Evolutionary conservation across 306 rosid genomes (phyloP).

Genomic region (Prinsepia uniflora): DNA sequence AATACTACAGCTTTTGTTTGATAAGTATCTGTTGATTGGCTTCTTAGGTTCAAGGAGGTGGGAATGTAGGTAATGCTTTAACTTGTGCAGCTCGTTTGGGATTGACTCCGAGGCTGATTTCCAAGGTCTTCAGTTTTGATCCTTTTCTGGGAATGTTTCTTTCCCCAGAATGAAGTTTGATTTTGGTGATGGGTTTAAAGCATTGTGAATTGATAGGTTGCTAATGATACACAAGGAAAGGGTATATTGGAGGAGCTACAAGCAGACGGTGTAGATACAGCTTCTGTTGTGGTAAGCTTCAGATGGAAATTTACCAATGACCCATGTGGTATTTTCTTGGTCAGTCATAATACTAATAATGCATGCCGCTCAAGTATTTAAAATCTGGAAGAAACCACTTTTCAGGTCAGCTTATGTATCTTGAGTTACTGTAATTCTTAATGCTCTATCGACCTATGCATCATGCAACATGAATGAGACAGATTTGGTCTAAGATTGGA

Average conservation of each 20-base stretch:
- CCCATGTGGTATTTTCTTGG: not conserved
- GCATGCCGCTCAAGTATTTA: not conserved
- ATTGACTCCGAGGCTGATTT: conserved; percentile 64
- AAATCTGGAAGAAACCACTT: not conserved
- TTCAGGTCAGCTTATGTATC: not conserved
- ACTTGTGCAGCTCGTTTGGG: conserved; percentile 89
- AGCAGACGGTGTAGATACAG: conserved; percentile 77
- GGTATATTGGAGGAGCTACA: conserved; percentile 64
- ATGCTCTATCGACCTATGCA: not conserved
- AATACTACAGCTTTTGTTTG: not conserved
- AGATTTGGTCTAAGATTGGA: not conserved
- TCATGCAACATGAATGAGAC: not conserved
- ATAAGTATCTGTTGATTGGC: not conserved
- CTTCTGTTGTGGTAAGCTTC: conserved; percentile 62
- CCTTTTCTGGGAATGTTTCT: not conserved
- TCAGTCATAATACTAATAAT: not conserved
- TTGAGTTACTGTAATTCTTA: not conserved
- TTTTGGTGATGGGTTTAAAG: not conserved
- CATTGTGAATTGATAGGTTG: conserved; percentile 44
- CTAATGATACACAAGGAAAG: conserved; percentile 82
- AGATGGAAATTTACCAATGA: not conserved
- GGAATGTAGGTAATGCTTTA: conserved; percentile 74
- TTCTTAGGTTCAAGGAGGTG: conserved; percentile 83
- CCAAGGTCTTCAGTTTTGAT: conserved; percentile 50
- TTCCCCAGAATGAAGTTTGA: not conserved